phyloP scores from a whole-genome alignment of 371 early-diverging fungal genomes.

The Polyrhizophydium stewartii region DNA sequence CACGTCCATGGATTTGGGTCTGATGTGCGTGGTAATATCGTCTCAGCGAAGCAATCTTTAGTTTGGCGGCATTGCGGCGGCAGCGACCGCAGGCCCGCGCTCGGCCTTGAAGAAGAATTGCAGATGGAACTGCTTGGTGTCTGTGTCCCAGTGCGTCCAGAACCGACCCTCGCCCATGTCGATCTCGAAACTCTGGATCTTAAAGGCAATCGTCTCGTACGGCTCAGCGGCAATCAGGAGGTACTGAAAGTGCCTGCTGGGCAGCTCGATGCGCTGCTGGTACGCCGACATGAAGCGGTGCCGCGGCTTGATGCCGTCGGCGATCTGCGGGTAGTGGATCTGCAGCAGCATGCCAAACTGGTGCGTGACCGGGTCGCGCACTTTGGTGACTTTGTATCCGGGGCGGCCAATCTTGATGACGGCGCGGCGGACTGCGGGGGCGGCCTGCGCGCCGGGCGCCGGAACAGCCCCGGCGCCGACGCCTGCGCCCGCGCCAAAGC shows the following conservation, averaged over 20 bases:
- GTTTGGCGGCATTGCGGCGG: no score
- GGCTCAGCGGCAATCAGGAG: slow-evolving; percentile 95
- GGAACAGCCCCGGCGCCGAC: neutral
- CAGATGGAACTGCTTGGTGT: slow-evolving; percentile 78
- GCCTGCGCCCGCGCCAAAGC: slow-evolving; percentile 8
- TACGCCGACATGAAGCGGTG: slow-evolving; percentile 98
- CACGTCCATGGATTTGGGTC: no score
- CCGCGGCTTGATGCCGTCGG: slow-evolving; percentile 61
- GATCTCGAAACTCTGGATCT: slow-evolving; percentile 87
- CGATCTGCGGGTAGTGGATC: slow-evolving; percentile 86
- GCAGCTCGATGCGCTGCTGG: slow-evolving; percentile 90
- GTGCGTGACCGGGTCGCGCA: slow-evolving; percentile 80
- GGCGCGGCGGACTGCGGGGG: slow-evolving; percentile 20
- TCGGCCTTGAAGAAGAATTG: slow-evolving; percentile 78
- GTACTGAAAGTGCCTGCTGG: slow-evolving; percentile 88
- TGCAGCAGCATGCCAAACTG: slow-evolving; percentile 93
- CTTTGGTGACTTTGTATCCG: slow-evolving; percentile 93
- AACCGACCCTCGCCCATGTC: slow-evolving; percentile 80
- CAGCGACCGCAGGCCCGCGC: neutral
- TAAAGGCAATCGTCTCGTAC: slow-evolving; percentile 94
- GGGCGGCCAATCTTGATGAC: slow-evolving; percentile 94
- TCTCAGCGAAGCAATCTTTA: no score
- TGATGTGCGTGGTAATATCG: no score
- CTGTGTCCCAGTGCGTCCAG: slow-evolving; percentile 94
- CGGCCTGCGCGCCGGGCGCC: slow-evolving; percentile 7